These are phyloP conservation scores for Gracilaria caudata DNA, from an alignment of 23 red algal species.

Conservation along the genomic window DNA sequence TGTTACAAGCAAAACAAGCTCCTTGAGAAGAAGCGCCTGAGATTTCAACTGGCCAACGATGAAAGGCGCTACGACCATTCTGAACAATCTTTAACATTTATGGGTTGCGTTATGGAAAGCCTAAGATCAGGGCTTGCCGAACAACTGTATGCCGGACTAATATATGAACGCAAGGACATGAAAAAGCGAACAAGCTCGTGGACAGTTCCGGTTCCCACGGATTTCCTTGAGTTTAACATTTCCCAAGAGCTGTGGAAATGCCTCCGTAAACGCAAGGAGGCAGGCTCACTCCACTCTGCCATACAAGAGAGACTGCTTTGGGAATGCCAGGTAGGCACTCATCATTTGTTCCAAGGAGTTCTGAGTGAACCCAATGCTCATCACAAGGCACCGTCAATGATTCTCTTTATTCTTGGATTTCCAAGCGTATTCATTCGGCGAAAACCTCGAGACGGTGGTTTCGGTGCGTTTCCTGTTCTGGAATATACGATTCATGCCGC, in stretches of 20 bases:
- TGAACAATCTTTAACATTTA: conserved; percentile 43
- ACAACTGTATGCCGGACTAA: background rate
- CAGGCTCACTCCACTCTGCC: conserved; percentile 12
- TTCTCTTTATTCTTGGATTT: conserved; percentile 30
- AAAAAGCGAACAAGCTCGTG: background rate
- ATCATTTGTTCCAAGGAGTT: conserved; percentile 2
- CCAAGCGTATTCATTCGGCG: background rate
- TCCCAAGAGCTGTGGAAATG: conserved; percentile 20
- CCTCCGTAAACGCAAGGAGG: background rate
- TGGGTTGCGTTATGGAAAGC: conserved; percentile 62
- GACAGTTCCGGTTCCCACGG: background rate
- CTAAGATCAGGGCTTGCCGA: conserved; percentile 50
- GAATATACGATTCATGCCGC: background rate
- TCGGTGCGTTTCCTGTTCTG: background rate
- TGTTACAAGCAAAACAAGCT: background rate
- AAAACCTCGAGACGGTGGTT: background rate
- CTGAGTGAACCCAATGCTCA: conserved; percentile 16
- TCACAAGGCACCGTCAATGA: conserved; percentile 11
- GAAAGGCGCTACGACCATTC: conserved; percentile 32
- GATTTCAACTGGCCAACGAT: conserved; percentile 41
- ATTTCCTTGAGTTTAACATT: background rate
- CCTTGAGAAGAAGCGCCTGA: conserved; percentile 35
- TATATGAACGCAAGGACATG: background rate
- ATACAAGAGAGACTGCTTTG: conserved; percentile 45
- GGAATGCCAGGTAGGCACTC: conserved; percentile 56